Evolutionary conservation across 768 basidiomycete species (phyloP).

Genomic region (Mycena floridula): DNA sequence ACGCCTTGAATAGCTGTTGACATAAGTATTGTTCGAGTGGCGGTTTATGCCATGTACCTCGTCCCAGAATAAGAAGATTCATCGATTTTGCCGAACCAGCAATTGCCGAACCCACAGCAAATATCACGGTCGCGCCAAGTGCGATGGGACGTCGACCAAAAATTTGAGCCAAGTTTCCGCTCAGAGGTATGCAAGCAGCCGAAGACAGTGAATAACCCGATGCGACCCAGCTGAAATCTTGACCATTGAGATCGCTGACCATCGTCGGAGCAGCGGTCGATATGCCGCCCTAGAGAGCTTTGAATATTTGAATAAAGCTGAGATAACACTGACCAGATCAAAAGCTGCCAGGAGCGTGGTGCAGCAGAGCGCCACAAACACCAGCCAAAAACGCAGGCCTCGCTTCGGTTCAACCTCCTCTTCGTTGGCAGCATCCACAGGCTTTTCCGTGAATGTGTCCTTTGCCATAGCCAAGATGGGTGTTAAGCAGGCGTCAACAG

Average conservation of each 20-base stretch:
- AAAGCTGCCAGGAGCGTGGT: constrained; percentile 19
- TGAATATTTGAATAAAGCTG: neutral
- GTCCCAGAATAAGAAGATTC: constrained; percentile 22
- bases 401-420: too few species aligned
- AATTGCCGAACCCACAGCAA: constrained; percentile 24
- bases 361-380: constrained; percentile 17
- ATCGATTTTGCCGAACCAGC: constrained; percentile 24
- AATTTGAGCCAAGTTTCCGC: constrained; percentile 22
- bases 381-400: constrained; percentile 18
- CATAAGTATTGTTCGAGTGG: neutral
- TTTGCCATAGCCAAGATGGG: too few species aligned
- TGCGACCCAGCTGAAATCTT: constrained; percentile 30
- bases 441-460: too few species aligned
- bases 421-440: too few species aligned
- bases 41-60: constrained; percentile 9
- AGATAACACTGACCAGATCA: constrained; percentile 12
- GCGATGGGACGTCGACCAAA: constrained; percentile 18
- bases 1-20: constrained; percentile 24
- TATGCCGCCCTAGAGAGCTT: constrained; percentile 19
- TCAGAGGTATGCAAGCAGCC: constrained; percentile 22
- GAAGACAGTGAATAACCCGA: constrained; percentile 26
- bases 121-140: constrained; percentile 12
- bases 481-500: too few species aligned
- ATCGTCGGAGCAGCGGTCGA: constrained; percentile 30
- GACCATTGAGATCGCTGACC: constrained; percentile 20